A percentile compares a stretch with the other conserved stretches of the same genome.
These are phyloP conservation scores for Tricholoma bakamatsutake DNA, from an alignment of 768 basidiomycete species.

Conservation along the genomic window DNA sequence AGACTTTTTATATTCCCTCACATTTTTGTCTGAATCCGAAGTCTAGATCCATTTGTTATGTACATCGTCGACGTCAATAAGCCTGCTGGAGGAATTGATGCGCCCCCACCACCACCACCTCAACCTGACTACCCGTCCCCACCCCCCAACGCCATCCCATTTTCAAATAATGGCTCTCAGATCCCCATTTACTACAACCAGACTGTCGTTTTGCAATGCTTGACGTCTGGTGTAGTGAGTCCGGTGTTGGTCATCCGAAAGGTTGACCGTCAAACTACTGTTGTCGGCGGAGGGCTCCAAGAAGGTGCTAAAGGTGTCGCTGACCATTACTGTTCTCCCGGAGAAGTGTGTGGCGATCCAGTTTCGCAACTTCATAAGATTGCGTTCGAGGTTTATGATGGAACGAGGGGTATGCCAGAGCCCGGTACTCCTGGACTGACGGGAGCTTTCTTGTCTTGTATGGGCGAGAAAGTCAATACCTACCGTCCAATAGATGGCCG, in stretches of 20 bases:
- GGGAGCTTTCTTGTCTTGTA: slow-evolving; percentile 83
- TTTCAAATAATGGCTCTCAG: slow-evolving; percentile 76
- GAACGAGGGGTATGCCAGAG: slow-evolving; percentile 61
- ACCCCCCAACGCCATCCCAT: slow-evolving; percentile 85
- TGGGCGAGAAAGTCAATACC: slow-evolving; percentile 91
- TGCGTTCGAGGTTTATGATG: slow-evolving; percentile 86
- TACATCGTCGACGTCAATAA: slow-evolving; percentile 95
- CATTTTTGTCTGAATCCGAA: slow-evolving; percentile 6
- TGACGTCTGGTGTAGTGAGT: slow-evolving; percentile 90
- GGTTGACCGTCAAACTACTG: slow-evolving; percentile 85
- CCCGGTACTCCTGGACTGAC: slow-evolving; percentile 72
- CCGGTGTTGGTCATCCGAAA: slow-evolving; percentile 93
- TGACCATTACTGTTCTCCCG: slow-evolving; percentile 75
- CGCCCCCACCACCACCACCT: slow-evolving; percentile 74
- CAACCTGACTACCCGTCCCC: slow-evolving; percentile 89
- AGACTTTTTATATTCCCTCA: slow-evolving; percentile 19
- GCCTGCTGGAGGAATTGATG: slow-evolving; percentile 70
- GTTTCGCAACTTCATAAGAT: slow-evolving; percentile 96
- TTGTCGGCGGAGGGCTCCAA: slow-evolving; percentile 85
- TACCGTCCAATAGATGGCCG: slow-evolving; percentile 82
- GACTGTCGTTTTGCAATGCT: slow-evolving; percentile 90
- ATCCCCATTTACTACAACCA: slow-evolving; percentile 96
- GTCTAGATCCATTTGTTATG: slow-evolving; percentile 86
- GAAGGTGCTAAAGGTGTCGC: slow-evolving; percentile 83
- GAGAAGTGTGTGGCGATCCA: slow-evolving; percentile 89